These are phyloP conservation scores for Phyllosticta ampelicida DNA, from an alignment of 2,329 filamentous ascomycete genomes.

Conservation along the genomic window DNA sequence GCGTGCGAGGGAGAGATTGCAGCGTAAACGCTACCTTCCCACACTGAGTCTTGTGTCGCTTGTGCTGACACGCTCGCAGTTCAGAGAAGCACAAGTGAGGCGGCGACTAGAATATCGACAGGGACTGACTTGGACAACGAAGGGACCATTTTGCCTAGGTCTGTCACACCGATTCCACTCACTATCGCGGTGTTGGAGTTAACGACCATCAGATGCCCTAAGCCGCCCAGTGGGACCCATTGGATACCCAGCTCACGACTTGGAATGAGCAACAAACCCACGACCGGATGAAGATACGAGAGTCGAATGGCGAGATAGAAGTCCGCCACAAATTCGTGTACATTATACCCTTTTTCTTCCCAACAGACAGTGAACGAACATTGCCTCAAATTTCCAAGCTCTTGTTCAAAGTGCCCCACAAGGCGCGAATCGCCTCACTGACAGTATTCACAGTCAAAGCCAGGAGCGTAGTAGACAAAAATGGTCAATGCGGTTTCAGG, in stretches of 20 bases:
- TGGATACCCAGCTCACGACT: background rate
- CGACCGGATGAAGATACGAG: background rate
- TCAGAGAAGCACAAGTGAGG: background rate
- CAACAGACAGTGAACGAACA: background rate
- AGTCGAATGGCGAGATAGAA: background rate
- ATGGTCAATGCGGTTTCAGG: background rate
- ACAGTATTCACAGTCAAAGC: background rate
- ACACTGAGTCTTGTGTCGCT: background rate
- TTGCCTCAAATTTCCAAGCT: background rate
- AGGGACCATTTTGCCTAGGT: background rate
- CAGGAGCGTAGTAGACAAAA: background rate
- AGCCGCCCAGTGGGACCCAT: background rate
- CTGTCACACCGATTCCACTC: background rate
- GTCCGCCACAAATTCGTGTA: background rate
- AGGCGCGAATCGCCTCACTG: background rate
- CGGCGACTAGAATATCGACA: background rate
- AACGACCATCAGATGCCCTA: background rate
- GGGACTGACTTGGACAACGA: background rate
- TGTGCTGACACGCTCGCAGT: background rate
- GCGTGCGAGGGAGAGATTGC: conserved; percentile 3
- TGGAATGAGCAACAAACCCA: background rate
- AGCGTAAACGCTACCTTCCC: background rate
- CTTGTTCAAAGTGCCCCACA: background rate
- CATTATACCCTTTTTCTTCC: background rate
- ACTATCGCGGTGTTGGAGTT: background rate